Conservation (phyloP, 495 filamentous ascomycete genomes). For the Parmelia sp. region DNA sequence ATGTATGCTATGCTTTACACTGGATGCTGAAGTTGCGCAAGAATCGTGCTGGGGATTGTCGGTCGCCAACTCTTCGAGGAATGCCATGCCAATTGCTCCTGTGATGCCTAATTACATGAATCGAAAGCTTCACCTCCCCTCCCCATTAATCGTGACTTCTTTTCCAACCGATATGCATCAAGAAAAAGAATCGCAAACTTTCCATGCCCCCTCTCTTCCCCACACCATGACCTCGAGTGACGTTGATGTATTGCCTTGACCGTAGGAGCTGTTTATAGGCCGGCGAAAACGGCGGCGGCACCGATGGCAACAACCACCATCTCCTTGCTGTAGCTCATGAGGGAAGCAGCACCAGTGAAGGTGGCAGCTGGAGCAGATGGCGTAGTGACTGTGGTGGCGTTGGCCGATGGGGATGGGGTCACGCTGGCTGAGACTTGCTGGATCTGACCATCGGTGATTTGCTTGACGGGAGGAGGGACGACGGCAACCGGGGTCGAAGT, state of each 20-base stretch:
- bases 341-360: slow-evolving; percentile 30
- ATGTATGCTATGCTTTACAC: background rate
- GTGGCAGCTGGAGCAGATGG: slow-evolving; percentile 23
- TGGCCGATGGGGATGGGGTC: slow-evolving; percentile 14
- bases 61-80: slow-evolving; percentile 8
- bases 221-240: background rate
- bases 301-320: slow-evolving; percentile 36
- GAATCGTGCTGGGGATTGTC: background rate
- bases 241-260: background rate
- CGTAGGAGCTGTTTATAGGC: slow-evolving; percentile 33
- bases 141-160: slow-evolving; percentile 20
- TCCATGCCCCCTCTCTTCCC: slow-evolving; percentile 1
- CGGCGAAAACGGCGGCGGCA: slow-evolving; percentile 39
- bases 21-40: slow-evolving; percentile 2
- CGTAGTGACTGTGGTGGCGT: slow-evolving; percentile 21
- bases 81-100: slow-evolving; percentile 17
- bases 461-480: slow-evolving; percentile 22
- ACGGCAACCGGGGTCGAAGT: slow-evolving; percentile 21
- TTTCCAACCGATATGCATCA: slow-evolving; percentile 15
- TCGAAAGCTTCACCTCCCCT: slow-evolving; percentile 7
- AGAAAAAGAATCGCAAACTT: slow-evolving; percentile 4
- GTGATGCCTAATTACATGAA: slow-evolving; percentile 25
- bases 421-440: slow-evolving; percentile 27
- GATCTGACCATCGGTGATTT: slow-evolving; percentile 25
- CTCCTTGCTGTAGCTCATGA: slow-evolving; percentile 34